These are phyloP conservation scores for Xylaria multiplex DNA, from an alignment of 2,329 filamentous ascomycete species.

Conservation along the genomic window DNA sequence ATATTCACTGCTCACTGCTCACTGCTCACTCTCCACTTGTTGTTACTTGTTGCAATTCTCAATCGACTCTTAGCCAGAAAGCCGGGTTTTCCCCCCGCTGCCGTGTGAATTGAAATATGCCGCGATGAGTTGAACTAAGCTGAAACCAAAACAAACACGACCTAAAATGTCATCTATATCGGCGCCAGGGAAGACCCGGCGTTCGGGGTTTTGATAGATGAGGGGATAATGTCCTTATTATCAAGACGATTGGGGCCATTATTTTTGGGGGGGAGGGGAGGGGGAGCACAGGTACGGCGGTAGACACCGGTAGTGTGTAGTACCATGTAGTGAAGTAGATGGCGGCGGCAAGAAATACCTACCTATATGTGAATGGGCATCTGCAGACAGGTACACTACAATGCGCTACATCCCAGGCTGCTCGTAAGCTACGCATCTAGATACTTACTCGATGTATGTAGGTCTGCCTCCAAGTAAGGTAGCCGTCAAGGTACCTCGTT, in stretches of 20 bases:
- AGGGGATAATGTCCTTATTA: slow-evolving; percentile 38
- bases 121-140: slow-evolving; percentile 10
- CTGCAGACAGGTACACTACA: too few species aligned
- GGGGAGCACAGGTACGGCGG: slow-evolving; percentile 11
- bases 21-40: not conserved
- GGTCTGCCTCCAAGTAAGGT: not conserved
- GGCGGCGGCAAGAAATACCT: too few species aligned
- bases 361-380: too few species aligned
- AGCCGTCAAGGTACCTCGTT: not conserved
- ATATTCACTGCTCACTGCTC: not conserved
- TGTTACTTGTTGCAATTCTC: not conserved
- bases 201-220: slow-evolving; percentile 36
- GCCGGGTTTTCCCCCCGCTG: slow-evolving; percentile 19
- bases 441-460: not conserved
- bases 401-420: too few species aligned
- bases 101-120: slow-evolving; percentile 10
- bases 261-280: slow-evolving; percentile 18
- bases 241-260: slow-evolving; percentile 15
- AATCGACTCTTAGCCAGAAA: slow-evolving; percentile 9
- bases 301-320: slow-evolving; percentile 9
- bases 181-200: slow-evolving; percentile 37
- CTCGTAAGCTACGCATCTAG: not conserved
- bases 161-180: slow-evolving; percentile 27
- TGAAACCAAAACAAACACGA: slow-evolving; percentile 11
- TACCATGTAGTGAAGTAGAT: not conserved